A percentile compares a stretch with the other conserved stretches of the same genome.
Conservation (phyloP, 257 asterid species). For the Schizonepeta tenuifolia region DNA sequence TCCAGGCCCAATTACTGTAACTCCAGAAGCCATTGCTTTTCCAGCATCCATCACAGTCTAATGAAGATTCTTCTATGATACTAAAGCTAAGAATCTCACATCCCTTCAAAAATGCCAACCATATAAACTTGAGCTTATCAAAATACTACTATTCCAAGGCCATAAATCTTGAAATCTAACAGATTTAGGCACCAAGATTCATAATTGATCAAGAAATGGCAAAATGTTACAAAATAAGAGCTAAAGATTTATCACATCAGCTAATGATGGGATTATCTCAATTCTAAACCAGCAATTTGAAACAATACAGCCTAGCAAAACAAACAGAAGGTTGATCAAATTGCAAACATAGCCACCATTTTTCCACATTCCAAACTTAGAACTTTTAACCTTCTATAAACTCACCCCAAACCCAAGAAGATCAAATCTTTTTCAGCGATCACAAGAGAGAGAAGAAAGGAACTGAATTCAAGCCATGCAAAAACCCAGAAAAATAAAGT, state of each 20-base stretch:
- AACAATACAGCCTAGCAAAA: conserved; percentile 12
- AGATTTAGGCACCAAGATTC: background rate
- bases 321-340: background rate
- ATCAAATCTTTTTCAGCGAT: conserved; percentile 31
- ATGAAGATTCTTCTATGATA: conserved; percentile 9
- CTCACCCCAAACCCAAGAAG: conserved; percentile 8
- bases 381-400: conserved; percentile 23
- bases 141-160: background rate
- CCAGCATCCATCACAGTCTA: conserved; percentile 63
- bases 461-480: conserved; percentile 40
- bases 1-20: conserved; percentile 56
- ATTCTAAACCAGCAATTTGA: background rate
- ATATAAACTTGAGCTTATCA: conserved; percentile 9
- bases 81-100: conserved; percentile 11
- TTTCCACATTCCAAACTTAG: background rate
- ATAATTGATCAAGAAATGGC: conserved; percentile 15
- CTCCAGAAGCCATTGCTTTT: conserved; percentile 57
- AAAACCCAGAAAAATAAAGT: conserved; percentile 27
- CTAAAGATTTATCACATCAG: background rate
- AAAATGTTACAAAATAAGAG: background rate
- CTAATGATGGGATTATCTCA: conserved; percentile 3
- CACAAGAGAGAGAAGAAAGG: conserved; percentile 16
- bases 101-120: conserved; percentile 26
- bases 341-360: conserved; percentile 23
- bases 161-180: conserved; percentile 2